These are phyloP conservation scores for Pseudotulostoma volvatum DNA, from an alignment of 495 filamentous ascomycete species.

Conservation along the genomic window DNA sequence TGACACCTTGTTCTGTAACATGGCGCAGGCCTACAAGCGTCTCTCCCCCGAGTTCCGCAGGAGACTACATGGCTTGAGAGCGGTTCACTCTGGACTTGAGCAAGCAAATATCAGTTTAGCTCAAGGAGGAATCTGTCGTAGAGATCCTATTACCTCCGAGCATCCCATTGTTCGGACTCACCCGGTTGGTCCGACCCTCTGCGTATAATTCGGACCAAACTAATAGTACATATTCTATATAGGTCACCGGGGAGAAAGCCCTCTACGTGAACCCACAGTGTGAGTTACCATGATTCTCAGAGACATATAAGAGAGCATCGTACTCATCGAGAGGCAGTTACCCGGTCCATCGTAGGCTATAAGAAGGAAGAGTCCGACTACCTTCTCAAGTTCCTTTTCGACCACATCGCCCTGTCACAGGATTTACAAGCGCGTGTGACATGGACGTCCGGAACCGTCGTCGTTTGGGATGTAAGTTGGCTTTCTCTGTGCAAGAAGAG, in stretches of 20 bases:
- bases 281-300: no score
- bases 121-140: conserved; percentile 33
- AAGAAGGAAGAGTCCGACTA: conserved; percentile 53
- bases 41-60: conserved; percentile 40
- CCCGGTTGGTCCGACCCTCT: conserved; percentile 21
- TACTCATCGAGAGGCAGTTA: conserved; percentile 23
- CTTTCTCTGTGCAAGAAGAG: no score
- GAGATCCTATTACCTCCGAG: conserved; percentile 36
- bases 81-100: conserved; percentile 40
- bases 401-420: conserved; percentile 41
- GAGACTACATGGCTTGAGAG: conserved; percentile 41
- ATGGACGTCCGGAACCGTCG: conserved; percentile 41
- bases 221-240: no score
- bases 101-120: conserved; percentile 33
- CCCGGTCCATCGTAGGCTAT: conserved; percentile 43
- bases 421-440: conserved; percentile 43
- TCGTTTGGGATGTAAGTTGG: conserved; percentile 42
- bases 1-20: conserved; percentile 46
- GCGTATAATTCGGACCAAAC: no score
- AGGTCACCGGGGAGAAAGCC: conserved; percentile 53
- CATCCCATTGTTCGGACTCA: conserved; percentile 49
- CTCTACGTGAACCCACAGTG: conserved; percentile 77
- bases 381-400: conserved; percentile 48
- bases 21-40: conserved; percentile 38
- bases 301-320: no score